Percentiles rank a stretch among this genome's conserved stretches.
phyloP scores from a whole-genome alignment of 1,284 basidiomycete genomes.

The Fomitopsis palustris region DNA sequence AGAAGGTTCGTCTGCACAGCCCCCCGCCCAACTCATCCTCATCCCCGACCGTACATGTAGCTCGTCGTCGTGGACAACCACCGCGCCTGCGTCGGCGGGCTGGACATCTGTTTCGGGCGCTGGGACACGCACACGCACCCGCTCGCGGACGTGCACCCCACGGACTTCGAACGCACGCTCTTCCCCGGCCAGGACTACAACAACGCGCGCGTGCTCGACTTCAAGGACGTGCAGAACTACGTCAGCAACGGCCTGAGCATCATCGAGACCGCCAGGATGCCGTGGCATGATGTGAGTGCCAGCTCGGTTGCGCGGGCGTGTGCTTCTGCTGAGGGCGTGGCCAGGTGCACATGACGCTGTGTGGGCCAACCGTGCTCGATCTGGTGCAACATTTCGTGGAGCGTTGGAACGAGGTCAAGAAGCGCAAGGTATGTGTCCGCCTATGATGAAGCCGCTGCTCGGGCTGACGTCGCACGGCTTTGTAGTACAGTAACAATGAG shows the following conservation, averaged over 20 bases:
- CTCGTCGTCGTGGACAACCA: slow-evolving; percentile 86
- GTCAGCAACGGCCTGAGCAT: slow-evolving; percentile 72
- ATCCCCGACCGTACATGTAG: slow-evolving; percentile 20
- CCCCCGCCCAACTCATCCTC: not conserved
- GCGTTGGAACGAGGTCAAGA: slow-evolving; percentile 84
- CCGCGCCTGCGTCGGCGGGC: slow-evolving; percentile 76
- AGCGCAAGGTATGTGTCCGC: slow-evolving; percentile 52
- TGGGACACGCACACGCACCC: slow-evolving; percentile 91
- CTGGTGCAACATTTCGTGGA: slow-evolving; percentile 90
- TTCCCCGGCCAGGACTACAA: slow-evolving; percentile 96
- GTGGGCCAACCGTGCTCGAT: slow-evolving; percentile 83
- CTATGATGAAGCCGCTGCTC: not conserved
- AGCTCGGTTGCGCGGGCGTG: not conserved
- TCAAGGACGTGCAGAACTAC: slow-evolving; percentile 80
- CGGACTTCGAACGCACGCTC: slow-evolving; percentile 74
- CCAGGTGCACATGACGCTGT: slow-evolving; percentile 82
- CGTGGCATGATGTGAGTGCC: slow-evolving; percentile 78
- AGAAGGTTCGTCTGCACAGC: slow-evolving; percentile 40
- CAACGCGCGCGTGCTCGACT: slow-evolving; percentile 80
- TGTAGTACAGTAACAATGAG: slow-evolving; percentile 6
- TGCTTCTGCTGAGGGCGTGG: not conserved
- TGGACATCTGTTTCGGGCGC: slow-evolving; percentile 91
- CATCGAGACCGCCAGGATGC: slow-evolving; percentile 77
- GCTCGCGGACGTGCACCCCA: slow-evolving; percentile 87
- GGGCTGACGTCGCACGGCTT: not conserved